Evolutionary conservation across 371 early-diverging fungal genomes (phyloP).

Genomic region (Coemansia sp.): DNA sequence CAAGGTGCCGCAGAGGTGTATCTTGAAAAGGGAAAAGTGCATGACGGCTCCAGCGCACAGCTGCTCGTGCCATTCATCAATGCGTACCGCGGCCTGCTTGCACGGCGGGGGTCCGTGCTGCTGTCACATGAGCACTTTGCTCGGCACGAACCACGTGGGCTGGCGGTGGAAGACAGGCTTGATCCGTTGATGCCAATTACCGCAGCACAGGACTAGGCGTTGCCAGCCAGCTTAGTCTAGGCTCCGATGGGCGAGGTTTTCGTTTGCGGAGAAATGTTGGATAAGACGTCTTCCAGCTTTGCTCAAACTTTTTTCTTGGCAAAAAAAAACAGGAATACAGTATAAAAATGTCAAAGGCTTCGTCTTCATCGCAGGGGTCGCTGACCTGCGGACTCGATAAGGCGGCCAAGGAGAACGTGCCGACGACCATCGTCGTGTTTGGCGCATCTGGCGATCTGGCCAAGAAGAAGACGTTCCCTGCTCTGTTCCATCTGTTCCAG

Average conservation of each 20-base stretch:
- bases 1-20: not conserved
- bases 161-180: too few species aligned
- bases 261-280: too few species aligned
- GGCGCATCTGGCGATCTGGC: slow-evolving; percentile 96
- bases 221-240: too few species aligned
- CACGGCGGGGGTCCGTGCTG: not conserved
- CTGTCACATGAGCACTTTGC: slow-evolving; percentile 9
- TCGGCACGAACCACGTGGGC: slow-evolving; percentile 5
- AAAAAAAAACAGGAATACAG: not conserved
- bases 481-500: slow-evolving; percentile 83
- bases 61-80: not conserved
- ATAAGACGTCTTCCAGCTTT: too few species aligned
- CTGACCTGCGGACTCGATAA: slow-evolving; percentile 38
- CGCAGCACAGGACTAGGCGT: too few species aligned
- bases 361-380: slow-evolving; percentile 8
- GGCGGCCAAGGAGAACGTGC: slow-evolving; percentile 41
- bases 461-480: slow-evolving; percentile 98
- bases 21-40: not conserved
- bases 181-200: too few species aligned
- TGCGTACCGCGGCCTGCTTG: not conserved
- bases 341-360: not conserved
- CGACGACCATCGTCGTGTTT: slow-evolving; percentile 62
- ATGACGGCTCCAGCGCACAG: not conserved
- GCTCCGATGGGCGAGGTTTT: too few species aligned
- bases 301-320: not conserved